phyloP scores from a whole-genome alignment of 2,329 filamentous ascomycete species.

The Colletotrichum truncatum region DNA sequence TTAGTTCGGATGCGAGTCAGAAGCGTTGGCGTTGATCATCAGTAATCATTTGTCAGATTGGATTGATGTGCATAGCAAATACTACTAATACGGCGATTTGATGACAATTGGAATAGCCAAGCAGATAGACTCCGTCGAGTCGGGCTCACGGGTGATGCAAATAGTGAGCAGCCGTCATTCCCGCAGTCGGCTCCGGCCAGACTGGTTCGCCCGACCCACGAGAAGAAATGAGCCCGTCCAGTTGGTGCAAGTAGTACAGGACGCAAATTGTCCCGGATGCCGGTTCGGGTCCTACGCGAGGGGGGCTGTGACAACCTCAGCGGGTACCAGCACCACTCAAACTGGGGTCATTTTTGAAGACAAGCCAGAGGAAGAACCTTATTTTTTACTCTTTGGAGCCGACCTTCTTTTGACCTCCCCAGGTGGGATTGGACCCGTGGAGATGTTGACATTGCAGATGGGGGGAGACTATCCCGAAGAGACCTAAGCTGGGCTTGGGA shows the following conservation, averaged over 20 bases:
- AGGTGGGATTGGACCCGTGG: background rate
- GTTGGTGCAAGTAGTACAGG: background rate
- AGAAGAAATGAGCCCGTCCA: background rate
- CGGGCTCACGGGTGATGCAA: background rate
- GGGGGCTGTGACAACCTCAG: background rate
- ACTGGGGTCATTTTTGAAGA: background rate
- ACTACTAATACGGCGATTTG: background rate
- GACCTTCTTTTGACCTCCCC: slow-evolving; percentile 1
- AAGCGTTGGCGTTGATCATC: background rate
- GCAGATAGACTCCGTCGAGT: background rate
- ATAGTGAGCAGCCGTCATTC: background rate
- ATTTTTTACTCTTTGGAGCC: background rate
- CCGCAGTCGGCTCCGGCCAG: slow-evolving; percentile 8
- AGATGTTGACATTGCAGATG: background rate
- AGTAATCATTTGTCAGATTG: slow-evolving; percentile 6
- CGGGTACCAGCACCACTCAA: background rate
- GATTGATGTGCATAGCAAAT: background rate
- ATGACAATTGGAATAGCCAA: background rate
- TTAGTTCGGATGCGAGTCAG: background rate
- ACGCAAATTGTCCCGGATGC: slow-evolving; percentile 12
- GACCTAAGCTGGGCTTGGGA: no score
- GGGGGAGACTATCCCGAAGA: background rate
- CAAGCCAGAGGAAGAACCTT: slow-evolving; percentile 6
- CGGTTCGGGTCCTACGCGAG: slow-evolving; percentile 18
- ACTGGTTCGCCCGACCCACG: slow-evolving; percentile 4